A percentile compares a stretch with the other conserved stretches of the same genome.
These are phyloP conservation scores for Komagataella mondaviorum DNA, from an alignment of 805 yeast species.

Conservation along the genomic window DNA sequence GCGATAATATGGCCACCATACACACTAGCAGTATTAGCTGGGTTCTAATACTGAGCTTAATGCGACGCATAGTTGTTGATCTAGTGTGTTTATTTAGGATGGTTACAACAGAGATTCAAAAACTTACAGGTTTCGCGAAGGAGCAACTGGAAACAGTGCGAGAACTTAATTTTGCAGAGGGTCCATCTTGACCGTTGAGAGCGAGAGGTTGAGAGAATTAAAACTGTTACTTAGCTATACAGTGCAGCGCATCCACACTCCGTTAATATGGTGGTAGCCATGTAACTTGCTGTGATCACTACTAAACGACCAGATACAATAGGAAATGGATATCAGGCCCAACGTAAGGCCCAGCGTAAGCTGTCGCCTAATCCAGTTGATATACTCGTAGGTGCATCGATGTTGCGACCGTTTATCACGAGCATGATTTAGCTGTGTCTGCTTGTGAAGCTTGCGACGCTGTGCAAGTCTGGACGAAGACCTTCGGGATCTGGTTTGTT, in stretches of 20 bases:
- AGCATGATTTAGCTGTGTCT: background rate
- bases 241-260: background rate
- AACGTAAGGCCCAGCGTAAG: background rate
- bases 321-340: background rate
- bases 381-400: background rate
- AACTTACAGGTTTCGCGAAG: background rate
- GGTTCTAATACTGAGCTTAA: conserved; percentile 55
- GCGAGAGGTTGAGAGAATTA: background rate
- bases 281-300: background rate
- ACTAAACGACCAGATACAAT: background rate
- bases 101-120: background rate
- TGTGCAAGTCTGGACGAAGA: background rate
- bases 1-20: conserved; percentile 53
- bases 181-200: background rate
- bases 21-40: conserved; percentile 65
- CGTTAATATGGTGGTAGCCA: background rate
- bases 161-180: too few species aligned
- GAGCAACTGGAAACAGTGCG: background rate
- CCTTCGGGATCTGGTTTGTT: background rate
- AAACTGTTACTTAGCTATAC: background rate
- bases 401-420: background rate
- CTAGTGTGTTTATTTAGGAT: background rate
- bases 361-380: background rate
- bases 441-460: background rate
- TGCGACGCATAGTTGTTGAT: conserved; percentile 6